phyloP scores from a whole-genome alignment of 2,329 filamentous ascomycete genomes.

The Chalaropsis ovoidea region DNA sequence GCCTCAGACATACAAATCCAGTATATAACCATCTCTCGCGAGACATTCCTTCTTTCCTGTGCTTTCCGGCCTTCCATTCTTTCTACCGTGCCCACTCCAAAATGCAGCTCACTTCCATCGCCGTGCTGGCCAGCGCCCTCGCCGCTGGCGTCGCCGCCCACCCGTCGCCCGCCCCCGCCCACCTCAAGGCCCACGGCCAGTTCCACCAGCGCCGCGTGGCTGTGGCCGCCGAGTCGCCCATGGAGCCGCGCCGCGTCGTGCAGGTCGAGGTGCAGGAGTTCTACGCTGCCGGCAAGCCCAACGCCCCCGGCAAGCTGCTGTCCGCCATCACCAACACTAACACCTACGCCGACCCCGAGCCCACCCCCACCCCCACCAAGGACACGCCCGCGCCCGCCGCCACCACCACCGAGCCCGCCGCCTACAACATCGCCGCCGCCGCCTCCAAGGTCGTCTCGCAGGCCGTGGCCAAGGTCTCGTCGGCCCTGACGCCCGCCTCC shows the following conservation, averaged over 20 bases:
- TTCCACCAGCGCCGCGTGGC: conserved; percentile 30
- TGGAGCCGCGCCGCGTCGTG: conserved; percentile 15
- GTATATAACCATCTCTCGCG: conserved; percentile 15
- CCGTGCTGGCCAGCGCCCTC: conserved; percentile 36
- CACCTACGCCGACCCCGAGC: conserved; percentile 27
- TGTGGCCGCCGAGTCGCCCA: conserved; percentile 27
- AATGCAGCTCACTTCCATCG: conserved; percentile 37
- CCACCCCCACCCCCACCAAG: conserved; percentile 25
- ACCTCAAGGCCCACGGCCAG: conserved; percentile 32
- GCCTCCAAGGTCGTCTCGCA: neutral
- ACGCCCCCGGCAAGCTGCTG: neutral
- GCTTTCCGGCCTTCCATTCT: neutral
- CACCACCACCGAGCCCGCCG: conserved; percentile 5
- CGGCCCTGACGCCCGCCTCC: conserved; percentile 27
- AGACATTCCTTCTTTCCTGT: conserved; percentile 13
- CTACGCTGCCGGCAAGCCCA: conserved; percentile 33
- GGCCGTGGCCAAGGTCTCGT: conserved; percentile 32
- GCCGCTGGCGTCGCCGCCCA: conserved; percentile 34
- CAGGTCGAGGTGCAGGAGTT: conserved; percentile 29
- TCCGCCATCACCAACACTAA: conserved; percentile 26
- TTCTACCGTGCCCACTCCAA: conserved; percentile 25
- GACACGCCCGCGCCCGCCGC: conserved; percentile 18
- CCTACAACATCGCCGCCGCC: conserved; percentile 7
- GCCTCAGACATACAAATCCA: conserved; percentile 11
- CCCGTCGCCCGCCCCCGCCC: conserved; percentile 33